phyloP scores from a whole-genome alignment of 176 grass and related monocot species.

The Ampelocalamus luodianensis region DNA sequence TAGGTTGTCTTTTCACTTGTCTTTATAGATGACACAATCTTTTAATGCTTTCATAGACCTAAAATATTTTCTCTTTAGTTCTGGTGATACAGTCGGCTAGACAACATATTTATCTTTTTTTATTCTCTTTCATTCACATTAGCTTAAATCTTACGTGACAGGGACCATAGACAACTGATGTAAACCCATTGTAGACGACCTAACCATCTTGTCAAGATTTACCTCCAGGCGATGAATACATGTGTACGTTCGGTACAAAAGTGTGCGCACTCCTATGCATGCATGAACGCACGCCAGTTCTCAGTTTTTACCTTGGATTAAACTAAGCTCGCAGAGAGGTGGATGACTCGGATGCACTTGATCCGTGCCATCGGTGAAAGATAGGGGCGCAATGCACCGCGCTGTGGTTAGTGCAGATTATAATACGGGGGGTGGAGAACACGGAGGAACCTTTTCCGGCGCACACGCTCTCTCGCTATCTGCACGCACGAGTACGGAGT shows the following conservation, averaged over 20 bases:
- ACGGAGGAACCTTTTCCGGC: conserved; percentile 57
- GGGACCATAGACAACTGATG: too few species aligned
- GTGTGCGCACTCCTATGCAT: background rate
- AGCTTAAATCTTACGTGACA: too few species aligned
- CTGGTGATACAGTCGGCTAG: too few species aligned
- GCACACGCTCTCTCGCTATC: conserved; percentile 8
- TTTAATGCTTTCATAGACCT: too few species aligned
- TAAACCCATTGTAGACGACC: too few species aligned
- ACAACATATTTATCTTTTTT: too few species aligned
- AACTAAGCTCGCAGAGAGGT: conserved; percentile 14
- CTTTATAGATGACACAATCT: too few species aligned
- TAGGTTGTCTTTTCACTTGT: too few species aligned
- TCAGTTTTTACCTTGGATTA: conserved; percentile 43
- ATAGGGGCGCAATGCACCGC: conserved; percentile 5
- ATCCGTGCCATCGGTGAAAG: conserved; percentile 19
- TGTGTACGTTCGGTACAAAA: background rate
- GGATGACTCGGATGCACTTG: background rate
- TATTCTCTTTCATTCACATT: too few species aligned
- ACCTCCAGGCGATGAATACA: background rate
- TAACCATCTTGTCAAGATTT: background rate
- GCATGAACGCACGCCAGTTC: background rate
- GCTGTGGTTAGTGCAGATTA: background rate
- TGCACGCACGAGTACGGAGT: background rate
- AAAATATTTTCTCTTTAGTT: too few species aligned
- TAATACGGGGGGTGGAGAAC: conserved; percentile 28